Conservation (phyloP, 2,329 filamentous ascomycete species). For the Tolypocladium ovalisporum region DNA sequence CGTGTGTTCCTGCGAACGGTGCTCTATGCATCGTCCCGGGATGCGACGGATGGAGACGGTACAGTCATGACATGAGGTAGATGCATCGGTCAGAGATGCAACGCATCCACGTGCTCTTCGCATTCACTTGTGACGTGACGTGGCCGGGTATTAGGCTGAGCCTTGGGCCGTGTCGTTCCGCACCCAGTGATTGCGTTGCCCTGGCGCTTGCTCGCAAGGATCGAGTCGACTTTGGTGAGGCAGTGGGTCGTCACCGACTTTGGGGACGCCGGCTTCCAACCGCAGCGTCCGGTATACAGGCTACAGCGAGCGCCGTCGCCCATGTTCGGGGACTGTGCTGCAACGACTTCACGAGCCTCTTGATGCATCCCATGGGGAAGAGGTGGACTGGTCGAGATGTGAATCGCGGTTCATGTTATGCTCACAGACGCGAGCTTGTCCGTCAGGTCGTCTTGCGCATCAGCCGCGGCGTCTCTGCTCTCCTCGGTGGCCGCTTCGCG, state of each 20-base stretch:
- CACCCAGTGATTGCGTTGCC: not conserved
- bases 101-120: not conserved
- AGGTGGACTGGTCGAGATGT: not conserved
- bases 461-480: not conserved
- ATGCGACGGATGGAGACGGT: not conserved
- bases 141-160: not conserved
- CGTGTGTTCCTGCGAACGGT: not conserved
- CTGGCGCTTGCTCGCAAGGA: not conserved
- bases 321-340: not conserved
- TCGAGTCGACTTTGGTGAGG: not conserved
- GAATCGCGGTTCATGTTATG: not conserved
- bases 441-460: not conserved
- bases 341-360: not conserved
- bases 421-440: not conserved
- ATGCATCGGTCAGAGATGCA: not conserved
- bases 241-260: not conserved
- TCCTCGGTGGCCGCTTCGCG: not conserved
- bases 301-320: not conserved
- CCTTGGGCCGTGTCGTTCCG: not conserved
- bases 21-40: not conserved
- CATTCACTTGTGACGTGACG: not conserved
- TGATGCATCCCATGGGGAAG: not conserved
- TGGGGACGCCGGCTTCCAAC: not conserved
- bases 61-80: not conserved
- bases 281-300: not conserved